phyloP scores from a whole-genome alignment of 2,329 filamentous ascomycete species.

The Xylaria sp. region DNA sequence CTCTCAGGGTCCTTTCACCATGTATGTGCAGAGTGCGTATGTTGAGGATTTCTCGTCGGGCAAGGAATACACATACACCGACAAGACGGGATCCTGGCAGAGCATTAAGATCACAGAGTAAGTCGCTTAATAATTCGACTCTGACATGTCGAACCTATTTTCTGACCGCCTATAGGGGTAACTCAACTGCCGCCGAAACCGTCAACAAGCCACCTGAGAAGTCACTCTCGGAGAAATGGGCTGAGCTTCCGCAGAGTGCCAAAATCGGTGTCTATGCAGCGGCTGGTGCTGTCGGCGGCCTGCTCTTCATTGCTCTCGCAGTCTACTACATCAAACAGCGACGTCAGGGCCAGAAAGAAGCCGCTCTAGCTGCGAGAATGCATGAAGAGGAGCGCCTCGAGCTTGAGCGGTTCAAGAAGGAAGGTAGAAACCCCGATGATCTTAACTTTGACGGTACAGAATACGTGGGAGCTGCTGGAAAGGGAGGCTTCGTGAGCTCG shows the following conservation, averaged over 20 bases:
- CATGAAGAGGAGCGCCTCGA: slow-evolving; percentile 61
- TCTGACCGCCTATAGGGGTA: slow-evolving; percentile 55
- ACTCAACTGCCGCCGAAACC: slow-evolving; percentile 63
- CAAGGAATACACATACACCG: slow-evolving; percentile 72
- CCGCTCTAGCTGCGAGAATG: slow-evolving; percentile 56
- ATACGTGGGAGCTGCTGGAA: slow-evolving; percentile 30
- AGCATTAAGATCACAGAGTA: slow-evolving; percentile 70
- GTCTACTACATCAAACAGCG: slow-evolving; percentile 68
- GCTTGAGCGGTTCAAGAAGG: slow-evolving; percentile 60
- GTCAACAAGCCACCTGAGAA: slow-evolving; percentile 54
- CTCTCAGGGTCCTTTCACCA: slow-evolving; percentile 72
- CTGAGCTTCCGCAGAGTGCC: slow-evolving; percentile 58
- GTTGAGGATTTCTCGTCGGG: slow-evolving; percentile 69
- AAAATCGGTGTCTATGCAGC: slow-evolving; percentile 65
- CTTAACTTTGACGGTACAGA: slow-evolving; percentile 35
- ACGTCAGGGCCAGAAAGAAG: slow-evolving; percentile 62
- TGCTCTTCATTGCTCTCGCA: slow-evolving; percentile 50
- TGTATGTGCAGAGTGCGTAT: slow-evolving; percentile 72
- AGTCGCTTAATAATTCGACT: slow-evolving; percentile 46
- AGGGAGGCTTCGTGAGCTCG: slow-evolving; percentile 32
- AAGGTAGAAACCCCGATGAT: slow-evolving; percentile 59
- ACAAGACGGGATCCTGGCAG: slow-evolving; percentile 68
- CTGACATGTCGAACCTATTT: not conserved
- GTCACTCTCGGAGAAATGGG: slow-evolving; percentile 64
- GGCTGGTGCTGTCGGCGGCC: slow-evolving; percentile 56